Evolutionary conservation across 306 rosid species (phyloP).

Genomic region (Lotus japonicus): DNA sequence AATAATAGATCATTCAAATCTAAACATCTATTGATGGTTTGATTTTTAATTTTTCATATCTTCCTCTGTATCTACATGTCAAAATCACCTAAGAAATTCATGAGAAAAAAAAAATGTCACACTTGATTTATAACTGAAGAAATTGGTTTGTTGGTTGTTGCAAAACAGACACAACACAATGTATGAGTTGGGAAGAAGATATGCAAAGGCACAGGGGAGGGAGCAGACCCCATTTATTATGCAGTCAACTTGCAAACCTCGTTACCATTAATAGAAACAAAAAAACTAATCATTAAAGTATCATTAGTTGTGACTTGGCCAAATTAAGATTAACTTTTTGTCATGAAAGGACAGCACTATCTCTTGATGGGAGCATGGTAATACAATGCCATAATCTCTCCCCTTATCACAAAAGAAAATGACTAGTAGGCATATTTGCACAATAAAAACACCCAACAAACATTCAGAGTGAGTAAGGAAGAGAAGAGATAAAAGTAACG

Average conservation of each 20-base stretch:
- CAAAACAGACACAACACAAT: conserved; percentile 3
- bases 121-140: not conserved
- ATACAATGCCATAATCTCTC: conserved; percentile 22
- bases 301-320: conserved; percentile 25
- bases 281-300: conserved; percentile 26
- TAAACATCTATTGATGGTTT: no score
- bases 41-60: no score
- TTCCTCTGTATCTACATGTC: no score
- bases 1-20: no score
- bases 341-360: conserved; percentile 32
- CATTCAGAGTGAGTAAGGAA: no score
- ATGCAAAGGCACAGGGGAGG: conserved; percentile 16
- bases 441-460: no score
- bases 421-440: no score
- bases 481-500: no score
- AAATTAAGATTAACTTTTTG: conserved; percentile 26
- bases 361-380: conserved; percentile 26
- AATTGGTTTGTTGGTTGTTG: conserved; percentile 21
- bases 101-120: not conserved
- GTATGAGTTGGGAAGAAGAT: not conserved
- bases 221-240: conserved; percentile 21
- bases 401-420: not conserved
- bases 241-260: conserved; percentile 18
- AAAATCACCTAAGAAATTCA: no score
- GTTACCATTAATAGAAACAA: conserved; percentile 24